phyloP scores from a whole-genome alignment of 495 filamentous ascomycete species.

The Halenospora varia region DNA sequence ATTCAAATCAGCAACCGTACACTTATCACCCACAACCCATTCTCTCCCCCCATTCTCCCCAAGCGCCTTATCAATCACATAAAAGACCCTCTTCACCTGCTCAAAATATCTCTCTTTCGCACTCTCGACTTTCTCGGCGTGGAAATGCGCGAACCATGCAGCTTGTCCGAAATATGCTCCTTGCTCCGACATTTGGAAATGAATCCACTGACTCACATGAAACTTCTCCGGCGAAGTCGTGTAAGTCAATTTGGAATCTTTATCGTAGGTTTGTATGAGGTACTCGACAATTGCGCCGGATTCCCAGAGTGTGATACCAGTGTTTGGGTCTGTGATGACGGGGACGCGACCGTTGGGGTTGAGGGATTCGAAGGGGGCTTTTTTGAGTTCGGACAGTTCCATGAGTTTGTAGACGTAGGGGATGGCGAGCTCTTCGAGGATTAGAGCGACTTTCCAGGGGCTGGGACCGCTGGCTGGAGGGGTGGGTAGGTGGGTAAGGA shows the following conservation, averaged over 20 bases:
- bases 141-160: conserved; percentile 24
- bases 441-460: conserved; percentile 59
- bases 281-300: conserved; percentile 62
- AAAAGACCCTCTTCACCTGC: conserved; percentile 35
- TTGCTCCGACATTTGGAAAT: conserved; percentile 42
- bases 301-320: conserved; percentile 57
- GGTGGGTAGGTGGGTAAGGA: too few relatives aligned
- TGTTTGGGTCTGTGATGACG: conserved; percentile 58
- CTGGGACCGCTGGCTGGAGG: conserved; percentile 44
- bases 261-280: conserved; percentile 59
- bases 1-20: conserved; percentile 10
- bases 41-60: conserved; percentile 9
- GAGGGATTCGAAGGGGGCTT: conserved; percentile 14
- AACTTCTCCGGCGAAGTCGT: conserved; percentile 35
- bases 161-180: conserved; percentile 45
- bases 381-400: conserved; percentile 40
- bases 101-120: conserved; percentile 45
- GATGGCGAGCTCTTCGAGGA: conserved; percentile 59
- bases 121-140: conserved; percentile 40
- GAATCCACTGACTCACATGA: conserved; percentile 37
- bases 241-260: conserved; percentile 45
- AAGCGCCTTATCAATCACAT: conserved; percentile 40
- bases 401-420: conserved; percentile 44
- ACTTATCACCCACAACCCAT: neutral
- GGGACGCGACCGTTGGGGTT: conserved; percentile 40